Conservation (phyloP, 345 rosid genomes). For the Turnera subulata region DNA sequence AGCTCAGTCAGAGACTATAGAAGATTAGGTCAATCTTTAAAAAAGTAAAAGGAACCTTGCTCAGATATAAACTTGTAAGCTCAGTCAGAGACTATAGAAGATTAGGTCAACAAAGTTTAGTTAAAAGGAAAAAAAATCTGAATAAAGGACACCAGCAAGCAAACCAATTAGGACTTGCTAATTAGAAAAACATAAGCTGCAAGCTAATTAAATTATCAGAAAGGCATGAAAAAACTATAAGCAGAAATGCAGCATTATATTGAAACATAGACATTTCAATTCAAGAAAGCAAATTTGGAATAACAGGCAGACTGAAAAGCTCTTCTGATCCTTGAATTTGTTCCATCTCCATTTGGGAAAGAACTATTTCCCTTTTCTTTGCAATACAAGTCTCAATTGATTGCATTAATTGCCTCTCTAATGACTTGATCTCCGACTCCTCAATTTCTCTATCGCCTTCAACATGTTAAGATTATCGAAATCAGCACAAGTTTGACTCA, state of each 20-base stretch:
- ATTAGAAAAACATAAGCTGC: too few relatives aligned
- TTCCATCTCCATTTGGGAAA: constrained; percentile 86
- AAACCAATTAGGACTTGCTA: too few relatives aligned
- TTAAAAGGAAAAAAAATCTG: too few relatives aligned
- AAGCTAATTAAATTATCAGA: neutral
- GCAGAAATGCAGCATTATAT: neutral
- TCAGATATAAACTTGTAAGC: too few relatives aligned
- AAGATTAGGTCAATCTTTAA: too few relatives aligned
- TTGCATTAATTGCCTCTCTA: constrained; percentile 93
- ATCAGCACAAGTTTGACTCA: constrained; percentile 5
- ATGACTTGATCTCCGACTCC: constrained; percentile 78
- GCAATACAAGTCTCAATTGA: constrained; percentile 83
- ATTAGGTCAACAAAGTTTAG: too few relatives aligned
- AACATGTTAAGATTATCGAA: constrained; percentile 7
- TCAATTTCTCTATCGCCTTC: constrained; percentile 69
- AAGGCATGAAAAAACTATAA: neutral
- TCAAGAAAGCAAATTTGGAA: constrained; percentile 1
- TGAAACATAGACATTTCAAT: constrained; percentile 3
- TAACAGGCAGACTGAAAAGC: constrained; percentile 39
- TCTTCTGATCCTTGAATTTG: constrained; percentile 81
- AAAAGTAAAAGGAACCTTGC: too few relatives aligned
- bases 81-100: too few relatives aligned
- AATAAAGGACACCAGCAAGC: too few relatives aligned
- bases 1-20: too few relatives aligned
- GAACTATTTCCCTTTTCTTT: constrained; percentile 87